Conservation (phyloP, 2,329 filamentous ascomycete genomes). For the Talaromyces rugulosus region DNA sequence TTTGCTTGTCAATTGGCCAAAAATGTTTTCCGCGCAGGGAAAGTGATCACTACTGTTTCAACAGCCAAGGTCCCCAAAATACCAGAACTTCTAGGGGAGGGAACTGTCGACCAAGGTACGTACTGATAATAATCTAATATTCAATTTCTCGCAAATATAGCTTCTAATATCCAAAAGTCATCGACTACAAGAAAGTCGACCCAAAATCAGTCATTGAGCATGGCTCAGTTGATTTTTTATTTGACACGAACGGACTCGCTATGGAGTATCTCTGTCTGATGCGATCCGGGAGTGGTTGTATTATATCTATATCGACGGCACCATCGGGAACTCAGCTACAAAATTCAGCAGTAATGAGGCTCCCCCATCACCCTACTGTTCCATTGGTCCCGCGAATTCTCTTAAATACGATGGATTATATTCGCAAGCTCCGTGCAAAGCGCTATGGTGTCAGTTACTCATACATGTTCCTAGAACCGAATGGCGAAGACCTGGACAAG, state of each 20-base stretch:
- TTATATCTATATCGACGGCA: no score
- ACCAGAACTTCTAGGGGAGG: not conserved
- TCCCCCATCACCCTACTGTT: not conserved
- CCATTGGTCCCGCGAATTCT: not conserved
- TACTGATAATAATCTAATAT: not conserved
- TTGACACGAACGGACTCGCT: not conserved
- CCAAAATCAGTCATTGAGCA: not conserved
- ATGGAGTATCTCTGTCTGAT: not conserved
- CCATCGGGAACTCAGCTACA: not conserved
- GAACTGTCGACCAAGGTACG: not conserved
- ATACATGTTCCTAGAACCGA: not conserved
- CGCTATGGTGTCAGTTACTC: not conserved
- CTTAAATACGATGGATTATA: not conserved
- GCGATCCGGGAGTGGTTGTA: no score
- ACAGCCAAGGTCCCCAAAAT: not conserved
- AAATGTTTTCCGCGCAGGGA: not conserved
- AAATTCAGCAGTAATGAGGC: not conserved
- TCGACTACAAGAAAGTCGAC: not conserved
- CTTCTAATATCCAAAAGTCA: not conserved
- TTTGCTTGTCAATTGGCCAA: not conserved
- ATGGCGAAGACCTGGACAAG: not conserved
- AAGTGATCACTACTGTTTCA: not conserved
- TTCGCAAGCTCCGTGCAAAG: not conserved
- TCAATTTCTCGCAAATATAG: not conserved
- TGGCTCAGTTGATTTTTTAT: not conserved